Percentiles rank a stretch among this genome's conserved stretches.
Conservation (phyloP, 768 basidiomycete species). For the Russula vinacea region DNA sequence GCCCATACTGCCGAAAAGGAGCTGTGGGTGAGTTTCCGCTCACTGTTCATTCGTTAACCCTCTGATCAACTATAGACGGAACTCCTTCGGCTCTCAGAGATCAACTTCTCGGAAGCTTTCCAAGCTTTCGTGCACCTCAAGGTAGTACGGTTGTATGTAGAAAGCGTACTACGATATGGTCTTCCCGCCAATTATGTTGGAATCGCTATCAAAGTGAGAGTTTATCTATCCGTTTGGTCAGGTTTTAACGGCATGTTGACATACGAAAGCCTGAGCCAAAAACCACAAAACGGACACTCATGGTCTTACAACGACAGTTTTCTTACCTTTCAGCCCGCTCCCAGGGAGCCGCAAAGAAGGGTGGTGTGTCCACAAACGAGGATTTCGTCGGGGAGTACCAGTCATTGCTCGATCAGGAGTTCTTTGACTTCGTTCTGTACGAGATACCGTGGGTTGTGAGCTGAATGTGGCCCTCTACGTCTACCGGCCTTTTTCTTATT, state of each 20-base stretch:
- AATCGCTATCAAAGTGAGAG: constrained; percentile 68
- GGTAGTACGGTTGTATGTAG: constrained; percentile 84
- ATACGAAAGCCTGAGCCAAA: constrained; percentile 77
- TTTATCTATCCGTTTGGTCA: background rate
- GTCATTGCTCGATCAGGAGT: constrained; percentile 90
- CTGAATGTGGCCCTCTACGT: constrained; percentile 37
- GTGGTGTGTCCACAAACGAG: constrained; percentile 44
- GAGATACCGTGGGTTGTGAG: constrained; percentile 89
- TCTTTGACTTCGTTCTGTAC: constrained; percentile 90
- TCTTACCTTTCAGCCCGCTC: constrained; percentile 74
- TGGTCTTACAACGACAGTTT: constrained; percentile 71
- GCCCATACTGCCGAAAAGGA: constrained; percentile 89
- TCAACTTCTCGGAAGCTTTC: constrained; percentile 96
- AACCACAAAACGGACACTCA: constrained; percentile 72
- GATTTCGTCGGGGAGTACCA: constrained; percentile 91
- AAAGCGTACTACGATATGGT: constrained; percentile 94
- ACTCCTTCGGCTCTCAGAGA: constrained; percentile 81
- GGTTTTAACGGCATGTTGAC: background rate
- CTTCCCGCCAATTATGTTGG: constrained; percentile 89
- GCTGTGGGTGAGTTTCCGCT: constrained; percentile 71
- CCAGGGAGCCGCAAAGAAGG: constrained; percentile 47
- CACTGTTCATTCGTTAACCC: constrained; percentile 6
- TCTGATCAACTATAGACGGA: constrained; percentile 63
- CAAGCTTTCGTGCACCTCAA: constrained; percentile 93
- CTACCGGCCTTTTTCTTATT: constrained; percentile 25